Percentiles rank a stretch among this genome's conserved stretches.
Evolutionary conservation across 306 rosid genomes (phyloP).

Genomic region (Quercus alba): DNA sequence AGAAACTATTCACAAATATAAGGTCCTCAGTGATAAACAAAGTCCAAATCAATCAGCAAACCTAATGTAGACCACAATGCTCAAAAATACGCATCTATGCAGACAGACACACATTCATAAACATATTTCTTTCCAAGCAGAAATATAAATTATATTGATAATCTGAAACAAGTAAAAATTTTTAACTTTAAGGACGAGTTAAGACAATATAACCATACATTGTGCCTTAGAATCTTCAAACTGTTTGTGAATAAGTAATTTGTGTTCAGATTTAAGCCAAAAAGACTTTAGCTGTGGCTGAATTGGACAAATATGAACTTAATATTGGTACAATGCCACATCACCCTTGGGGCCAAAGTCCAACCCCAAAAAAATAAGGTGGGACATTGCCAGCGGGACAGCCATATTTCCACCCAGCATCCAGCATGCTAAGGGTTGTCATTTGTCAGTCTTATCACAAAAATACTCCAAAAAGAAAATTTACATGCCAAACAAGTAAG

Average conservation of each 20-base stretch:
- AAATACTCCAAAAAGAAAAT: not conserved
- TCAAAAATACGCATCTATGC: not conserved
- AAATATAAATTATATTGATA: not conserved
- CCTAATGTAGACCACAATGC: not conserved
- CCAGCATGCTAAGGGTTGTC: not conserved
- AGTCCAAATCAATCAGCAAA: not conserved
- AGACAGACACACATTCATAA: not conserved
- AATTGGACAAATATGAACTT: not conserved
- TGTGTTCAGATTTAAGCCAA: not conserved
- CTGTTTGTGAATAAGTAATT: not conserved
- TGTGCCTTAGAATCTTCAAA: not conserved
- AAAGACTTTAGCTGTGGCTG: not conserved
- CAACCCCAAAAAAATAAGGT: not conserved
- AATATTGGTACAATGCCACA: not conserved
- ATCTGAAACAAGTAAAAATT: not conserved
- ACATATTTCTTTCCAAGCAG: not conserved
- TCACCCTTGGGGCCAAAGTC: not conserved
- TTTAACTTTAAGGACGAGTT: not conserved
- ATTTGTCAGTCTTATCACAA: not conserved
- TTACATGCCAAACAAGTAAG: slow-evolving; percentile 1
- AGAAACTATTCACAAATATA: not conserved
- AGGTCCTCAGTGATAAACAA: not conserved
- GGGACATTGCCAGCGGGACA: not conserved
- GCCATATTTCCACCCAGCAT: not conserved
- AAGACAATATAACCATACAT: not conserved